Evolutionary conservation across 495 filamentous ascomycete genomes (phyloP).

Genomic region (Beverwykella pulmonaria): DNA sequence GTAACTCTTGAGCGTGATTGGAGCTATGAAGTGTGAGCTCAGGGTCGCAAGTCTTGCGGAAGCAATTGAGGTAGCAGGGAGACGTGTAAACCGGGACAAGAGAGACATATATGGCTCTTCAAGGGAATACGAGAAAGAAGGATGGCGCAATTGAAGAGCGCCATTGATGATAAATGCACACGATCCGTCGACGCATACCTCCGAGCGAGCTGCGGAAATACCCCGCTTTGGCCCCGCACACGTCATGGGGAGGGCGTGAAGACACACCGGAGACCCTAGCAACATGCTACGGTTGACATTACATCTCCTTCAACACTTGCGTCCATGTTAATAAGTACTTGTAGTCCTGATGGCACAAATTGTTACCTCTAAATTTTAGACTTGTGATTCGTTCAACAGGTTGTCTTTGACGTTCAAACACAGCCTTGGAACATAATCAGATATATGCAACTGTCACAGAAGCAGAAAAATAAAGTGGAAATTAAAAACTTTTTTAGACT

Average conservation of each 20-base stretch:
- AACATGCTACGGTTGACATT: no score
- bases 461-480: no score
- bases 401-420: no score
- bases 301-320: no score
- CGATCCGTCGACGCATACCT: background rate
- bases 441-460: no score
- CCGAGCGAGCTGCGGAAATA: background rate
- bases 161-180: background rate
- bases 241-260: background rate
- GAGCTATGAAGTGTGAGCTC: conserved; percentile 1
- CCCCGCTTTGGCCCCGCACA: background rate
- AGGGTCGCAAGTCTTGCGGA: background rate
- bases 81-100: background rate
- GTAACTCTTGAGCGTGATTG: background rate
- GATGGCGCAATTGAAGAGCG: background rate
- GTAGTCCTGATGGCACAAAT: no score
- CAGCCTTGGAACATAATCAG: no score
- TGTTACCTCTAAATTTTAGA: no score
- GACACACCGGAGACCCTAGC: no score
- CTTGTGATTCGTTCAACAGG: no score
- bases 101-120: background rate
- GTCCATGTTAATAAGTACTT: no score
- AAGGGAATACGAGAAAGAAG: background rate
- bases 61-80: background rate
- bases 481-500: no score